Conservation (phyloP, 2,329 filamentous ascomycete genomes). For the Atkinsonella hypoxylon region DNA sequence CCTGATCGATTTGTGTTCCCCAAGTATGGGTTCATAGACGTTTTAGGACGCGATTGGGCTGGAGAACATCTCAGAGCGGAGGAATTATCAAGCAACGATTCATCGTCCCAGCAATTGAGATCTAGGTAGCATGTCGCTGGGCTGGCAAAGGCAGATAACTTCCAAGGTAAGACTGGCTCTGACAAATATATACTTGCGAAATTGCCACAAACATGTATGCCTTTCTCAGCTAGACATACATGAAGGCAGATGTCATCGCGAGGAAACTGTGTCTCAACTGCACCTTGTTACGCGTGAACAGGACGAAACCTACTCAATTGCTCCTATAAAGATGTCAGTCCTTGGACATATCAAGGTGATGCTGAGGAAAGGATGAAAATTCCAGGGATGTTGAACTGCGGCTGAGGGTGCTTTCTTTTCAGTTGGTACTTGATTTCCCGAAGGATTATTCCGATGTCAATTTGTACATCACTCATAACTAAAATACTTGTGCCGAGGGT, state of each 20-base stretch:
- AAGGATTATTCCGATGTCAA: neutral
- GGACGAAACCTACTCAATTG: neutral
- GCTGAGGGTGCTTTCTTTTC: neutral
- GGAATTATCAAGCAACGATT: neutral
- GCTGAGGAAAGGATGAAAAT: neutral
- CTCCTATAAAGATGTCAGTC: neutral
- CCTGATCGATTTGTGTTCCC: neutral
- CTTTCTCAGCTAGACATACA: neutral
- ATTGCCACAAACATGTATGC: neutral
- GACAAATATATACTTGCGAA: neutral
- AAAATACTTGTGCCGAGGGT: no score
- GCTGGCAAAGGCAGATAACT: neutral
- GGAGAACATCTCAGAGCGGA: neutral
- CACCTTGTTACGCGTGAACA: neutral
- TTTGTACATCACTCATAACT: no score
- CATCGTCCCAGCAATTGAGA: neutral
- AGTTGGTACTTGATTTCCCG: neutral
- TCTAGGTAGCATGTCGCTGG: neutral
- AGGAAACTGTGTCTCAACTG: neutral
- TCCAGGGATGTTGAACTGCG: neutral
- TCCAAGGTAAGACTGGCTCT: neutral
- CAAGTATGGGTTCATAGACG: neutral
- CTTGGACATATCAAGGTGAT: neutral
- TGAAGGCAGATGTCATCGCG: neutral
- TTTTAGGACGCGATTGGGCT: neutral